Base-by-base conservation (phyloP, 2,329 filamentous ascomycete species). In the Aspergillus latus region DNA sequence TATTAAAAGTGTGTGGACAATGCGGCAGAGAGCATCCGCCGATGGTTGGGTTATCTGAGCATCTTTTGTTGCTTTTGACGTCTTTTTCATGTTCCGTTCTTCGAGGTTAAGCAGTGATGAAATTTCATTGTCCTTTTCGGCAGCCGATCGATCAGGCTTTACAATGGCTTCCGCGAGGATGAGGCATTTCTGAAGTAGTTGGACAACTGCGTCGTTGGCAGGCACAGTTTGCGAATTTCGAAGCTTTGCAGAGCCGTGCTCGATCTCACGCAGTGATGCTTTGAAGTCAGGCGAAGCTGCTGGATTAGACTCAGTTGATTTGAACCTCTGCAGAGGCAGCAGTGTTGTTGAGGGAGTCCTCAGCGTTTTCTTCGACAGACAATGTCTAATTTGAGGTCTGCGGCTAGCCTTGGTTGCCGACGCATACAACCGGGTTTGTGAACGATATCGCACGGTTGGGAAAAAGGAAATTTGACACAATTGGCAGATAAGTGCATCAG, bases 1-100 rank as follows among this genome's bases (percentile, higher is more conserved):
- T 47, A 82, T 82, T 57, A 96, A 72, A 54, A 97, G 82, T 37
- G 82, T 78, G 70, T 89, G 88, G n/a, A 88, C 85, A 11, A 81
- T 73, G 21, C 75, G 71, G 10, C 81, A 82, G 58, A 87, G 74
- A 36, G 74, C 70, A 16, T 74, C 72, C 28, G 77, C 72, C 3
- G 74, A 66, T 54, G 70, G 73, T 15, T 67, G 62, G 42, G 71
- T 70, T 28, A 66, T 59, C 42, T 72, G 71, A 21, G 73, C 67
- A 29, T 67, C 53, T 40, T 36, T 66, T 13, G 68, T 62, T 6
- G 62, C 59, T 49, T 64, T 66, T 50, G 60, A 49, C 55, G 54
- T 60, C 45, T 63, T 64, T 30, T 64, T 65, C 16, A 64, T 55
- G 45, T 66, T 66, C 49, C 72, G 74, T 58, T 77, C 73, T 45